phyloP scores from a whole-genome alignment of 2,329 filamentous ascomycete genomes.

The Annulohypoxylon truncatum region DNA sequence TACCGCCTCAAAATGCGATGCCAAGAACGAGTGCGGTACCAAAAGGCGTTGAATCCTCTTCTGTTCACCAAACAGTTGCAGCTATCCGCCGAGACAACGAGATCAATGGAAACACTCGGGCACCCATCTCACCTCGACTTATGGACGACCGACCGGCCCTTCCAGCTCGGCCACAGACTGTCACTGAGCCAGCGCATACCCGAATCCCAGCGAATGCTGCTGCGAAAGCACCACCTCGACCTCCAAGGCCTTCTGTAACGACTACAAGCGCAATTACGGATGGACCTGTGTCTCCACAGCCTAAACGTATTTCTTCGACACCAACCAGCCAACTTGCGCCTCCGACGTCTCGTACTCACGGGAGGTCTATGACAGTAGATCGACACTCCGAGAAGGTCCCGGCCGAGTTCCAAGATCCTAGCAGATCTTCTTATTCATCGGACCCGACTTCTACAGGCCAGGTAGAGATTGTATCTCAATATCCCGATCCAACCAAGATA shows the following conservation, averaged over 20 bases:
- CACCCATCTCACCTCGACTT: slow-evolving; percentile 54
- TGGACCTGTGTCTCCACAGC: slow-evolving; percentile 41
- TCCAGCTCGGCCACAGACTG: slow-evolving; percentile 60
- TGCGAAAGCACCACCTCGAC: slow-evolving; percentile 58
- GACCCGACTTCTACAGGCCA: slow-evolving; percentile 51
- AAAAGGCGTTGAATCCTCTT: slow-evolving; percentile 62
- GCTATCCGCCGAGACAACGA: slow-evolving; percentile 59
- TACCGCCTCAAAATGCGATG: slow-evolving; percentile 52
- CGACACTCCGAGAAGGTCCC: slow-evolving; percentile 54
- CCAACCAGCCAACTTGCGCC: slow-evolving; percentile 58
- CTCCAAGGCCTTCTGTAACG: slow-evolving; percentile 53
- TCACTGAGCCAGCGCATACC: slow-evolving; percentile 50
- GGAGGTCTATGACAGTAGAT: slow-evolving; percentile 64
- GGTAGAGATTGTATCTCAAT: slow-evolving; percentile 69
- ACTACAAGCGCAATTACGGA: slow-evolving; percentile 39
- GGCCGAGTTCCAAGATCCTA: slow-evolving; percentile 53
- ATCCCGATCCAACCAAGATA: slow-evolving; percentile 84
- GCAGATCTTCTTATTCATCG: slow-evolving; percentile 37
- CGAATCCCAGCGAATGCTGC: slow-evolving; percentile 45
- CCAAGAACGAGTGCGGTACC: slow-evolving; percentile 51
- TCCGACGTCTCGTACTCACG: slow-evolving; percentile 57
- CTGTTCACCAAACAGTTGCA: slow-evolving; percentile 62
- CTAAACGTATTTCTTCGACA: slow-evolving; percentile 59
- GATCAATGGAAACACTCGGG: slow-evolving; percentile 54
- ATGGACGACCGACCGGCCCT: slow-evolving; percentile 62